Evolutionary conservation across 2,329 filamentous ascomycete genomes (phyloP), one percentile per base, ranked within the genome.

Genomic region (Apiospora pterosperma): DNA sequence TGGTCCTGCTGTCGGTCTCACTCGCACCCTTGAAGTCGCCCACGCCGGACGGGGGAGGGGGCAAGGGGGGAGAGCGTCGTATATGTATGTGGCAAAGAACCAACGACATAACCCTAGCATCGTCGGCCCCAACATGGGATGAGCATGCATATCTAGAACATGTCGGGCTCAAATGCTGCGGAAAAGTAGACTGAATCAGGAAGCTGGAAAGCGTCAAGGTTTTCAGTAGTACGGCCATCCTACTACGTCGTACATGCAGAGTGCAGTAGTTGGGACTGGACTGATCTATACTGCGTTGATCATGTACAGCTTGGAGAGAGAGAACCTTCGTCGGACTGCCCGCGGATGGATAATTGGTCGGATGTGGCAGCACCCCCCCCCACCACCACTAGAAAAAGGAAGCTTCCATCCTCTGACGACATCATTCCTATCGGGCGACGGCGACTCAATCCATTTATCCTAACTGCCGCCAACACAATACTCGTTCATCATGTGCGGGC

Each of bases 401-500:
- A 55, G 48, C 48, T 55, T 34, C 16, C 48, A 28, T 28, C 44
- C 16, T 16, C 41, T n/a, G 28, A 34, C 48, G 19, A n/a, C 38
- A 6, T 19, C 48, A 55, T 55, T 55, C 48, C 48, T 31, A 5
- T n/a, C 48, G 11, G 48, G 28, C 48, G 7, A 34, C 19, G 12
- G 8, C 28, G 19, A 34, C 14, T 12, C 19, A 55, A 55, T 6
- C 25, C 7, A 10, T 21, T n/a, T 11, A 5, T n/a, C 8, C n/a
- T 5, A 19, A n/a, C n/a, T 11, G 8, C 8, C 3, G 16, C 8
- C 16, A n/a, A 34, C 7, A 19, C 44, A 11, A 4, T n/a, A n/a
- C n/a, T n/a, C 16, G n/a, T 4, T 10, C 3, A 34, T 59, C 10
- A 92, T 92, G 89, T 92, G 89, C 74, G 89, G 89, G 21, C 82